Percentiles rank a stretch among this genome's conserved stretches.
Evolutionary conservation across 2,329 filamentous ascomycete species (phyloP).

Genomic region (Clonostachys rosea): DNA sequence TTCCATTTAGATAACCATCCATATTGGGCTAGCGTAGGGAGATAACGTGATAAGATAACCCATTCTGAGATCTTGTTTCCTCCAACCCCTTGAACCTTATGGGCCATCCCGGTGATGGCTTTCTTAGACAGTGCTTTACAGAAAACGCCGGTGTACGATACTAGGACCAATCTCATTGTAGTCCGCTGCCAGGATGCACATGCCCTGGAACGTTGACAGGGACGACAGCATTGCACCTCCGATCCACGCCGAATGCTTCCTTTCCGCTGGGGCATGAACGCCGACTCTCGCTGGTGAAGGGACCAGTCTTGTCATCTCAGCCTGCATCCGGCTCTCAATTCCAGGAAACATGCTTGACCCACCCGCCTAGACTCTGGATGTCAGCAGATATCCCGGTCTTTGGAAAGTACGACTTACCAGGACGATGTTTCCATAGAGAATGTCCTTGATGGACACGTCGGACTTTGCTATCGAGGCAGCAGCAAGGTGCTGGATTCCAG

Average conservation of each 20-base stretch:
- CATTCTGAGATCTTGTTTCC: too few relatives aligned
- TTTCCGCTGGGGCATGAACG: slow-evolving; percentile 96
- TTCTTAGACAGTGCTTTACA: too few relatives aligned
- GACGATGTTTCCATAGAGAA: slow-evolving; percentile 99
- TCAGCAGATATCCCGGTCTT: slow-evolving; percentile 17
- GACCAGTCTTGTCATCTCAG: slow-evolving; percentile 99
- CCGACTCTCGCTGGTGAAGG: slow-evolving; percentile 99
- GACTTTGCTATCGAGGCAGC: slow-evolving; percentile 99
- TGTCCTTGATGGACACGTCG: slow-evolving; percentile 99
- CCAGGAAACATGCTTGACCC: slow-evolving; percentile 99
- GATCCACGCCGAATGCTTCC: slow-evolving; percentile 99
- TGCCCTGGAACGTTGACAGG: slow-evolving; percentile 97
- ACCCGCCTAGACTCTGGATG: too few relatives aligned
- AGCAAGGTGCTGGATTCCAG: slow-evolving; percentile 96
- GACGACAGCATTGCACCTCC: slow-evolving; percentile 97
- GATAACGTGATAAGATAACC: too few relatives aligned
- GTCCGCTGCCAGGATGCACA: slow-evolving; percentile 99
- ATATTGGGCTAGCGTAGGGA: too few relatives aligned
- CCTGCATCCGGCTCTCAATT: slow-evolving; percentile 99
- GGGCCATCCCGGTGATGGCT: too few relatives aligned
- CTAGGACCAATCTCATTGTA: slow-evolving; percentile 96
- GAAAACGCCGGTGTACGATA: slow-evolving; percentile 85
- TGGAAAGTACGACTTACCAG: slow-evolving; percentile 66
- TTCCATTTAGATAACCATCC: too few relatives aligned
- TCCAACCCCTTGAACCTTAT: too few relatives aligned